phyloP scores from a whole-genome alignment of 257 asterid species.

The Avicennia marina region DNA sequence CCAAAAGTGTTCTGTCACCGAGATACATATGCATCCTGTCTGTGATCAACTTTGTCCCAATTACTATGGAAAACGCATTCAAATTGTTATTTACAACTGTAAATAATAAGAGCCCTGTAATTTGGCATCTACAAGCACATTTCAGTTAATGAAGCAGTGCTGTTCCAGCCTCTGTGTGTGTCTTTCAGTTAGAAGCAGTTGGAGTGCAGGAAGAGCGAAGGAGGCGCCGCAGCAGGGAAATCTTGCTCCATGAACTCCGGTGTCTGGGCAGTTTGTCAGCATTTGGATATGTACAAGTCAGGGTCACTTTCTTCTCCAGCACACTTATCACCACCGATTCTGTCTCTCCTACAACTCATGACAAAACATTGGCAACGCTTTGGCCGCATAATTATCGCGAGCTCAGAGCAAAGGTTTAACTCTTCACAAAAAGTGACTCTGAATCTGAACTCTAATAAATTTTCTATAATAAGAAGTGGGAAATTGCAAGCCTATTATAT shows the following conservation, averaged over 20 bases:
- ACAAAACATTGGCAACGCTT: too few relatives aligned
- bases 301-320: constrained; percentile 64
- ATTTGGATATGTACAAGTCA: constrained; percentile 44
- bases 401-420: too few relatives aligned
- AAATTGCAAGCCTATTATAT: too few relatives aligned
- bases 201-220: constrained; percentile 38
- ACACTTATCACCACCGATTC: constrained; percentile 70
- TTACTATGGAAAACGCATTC: neutral
- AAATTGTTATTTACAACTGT: constrained; percentile 13
- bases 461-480: too few relatives aligned
- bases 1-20: too few relatives aligned
- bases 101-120: neutral
- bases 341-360: constrained; percentile 49
- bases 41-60: too few relatives aligned
- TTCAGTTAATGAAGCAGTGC: neutral
- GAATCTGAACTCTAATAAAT: too few relatives aligned
- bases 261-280: constrained; percentile 14
- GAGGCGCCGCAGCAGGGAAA: constrained; percentile 23
- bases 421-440: too few relatives aligned
- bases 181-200: constrained; percentile 11
- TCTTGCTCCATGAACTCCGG: constrained; percentile 31
- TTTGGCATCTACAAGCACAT: neutral
- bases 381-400: too few relatives aligned
- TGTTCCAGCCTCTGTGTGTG: too few relatives aligned
- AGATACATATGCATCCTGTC: too few relatives aligned